Evolutionary conservation across 768 basidiomycete genomes (phyloP), one percentile per base, ranked within the genome.

Genomic region (Russula sp.): DNA sequence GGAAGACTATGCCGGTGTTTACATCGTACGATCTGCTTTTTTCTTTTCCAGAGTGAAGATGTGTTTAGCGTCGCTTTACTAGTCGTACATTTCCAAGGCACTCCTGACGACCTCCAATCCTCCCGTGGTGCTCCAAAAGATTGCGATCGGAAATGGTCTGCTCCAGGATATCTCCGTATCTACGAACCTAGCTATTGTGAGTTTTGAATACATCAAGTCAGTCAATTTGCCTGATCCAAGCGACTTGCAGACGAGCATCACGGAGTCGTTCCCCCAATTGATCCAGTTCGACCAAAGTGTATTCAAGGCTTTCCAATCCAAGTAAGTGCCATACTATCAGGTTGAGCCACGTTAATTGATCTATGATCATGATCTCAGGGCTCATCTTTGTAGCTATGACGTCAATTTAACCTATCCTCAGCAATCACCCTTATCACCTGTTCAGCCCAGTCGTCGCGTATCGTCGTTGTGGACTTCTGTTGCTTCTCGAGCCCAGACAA

Each of bases 11-110:
- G 83, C 89, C 14, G 89, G 89, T 34, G 79, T 79, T 63, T 89
- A 86, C 68, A 88, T 89, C 57, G 83, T 84, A 62, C 68, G 83
- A 35, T 51, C 49, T 20, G 16, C 8, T n/a, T 11, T n/a, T 31
- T 4, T 47, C 18, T 34, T 32, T 39, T 13, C 31, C 42, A 18
- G 42, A n/a, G 18, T 10, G 22, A 22, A 37, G 35, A 20, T 0
- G 22, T 7, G 35, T 35, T 9, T 49, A 34, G 20, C 32, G 22
- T 14, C 5, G 47, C 22, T 31, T 49, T 14, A 5, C 6, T 45
- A 89, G 86, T 88, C 89, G 10, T 89, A 90, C 70, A 90, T 91
- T 69, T 75, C 84, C 66, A 88, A 89, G 73, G 77, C 86, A 13
- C 86, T 88, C 70, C 87, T 91, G 68, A 77, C 77, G 50, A 78